Evolutionary conservation across 1,284 basidiomycete species (phyloP).

Genomic region (Moesziomyces sp.): DNA sequence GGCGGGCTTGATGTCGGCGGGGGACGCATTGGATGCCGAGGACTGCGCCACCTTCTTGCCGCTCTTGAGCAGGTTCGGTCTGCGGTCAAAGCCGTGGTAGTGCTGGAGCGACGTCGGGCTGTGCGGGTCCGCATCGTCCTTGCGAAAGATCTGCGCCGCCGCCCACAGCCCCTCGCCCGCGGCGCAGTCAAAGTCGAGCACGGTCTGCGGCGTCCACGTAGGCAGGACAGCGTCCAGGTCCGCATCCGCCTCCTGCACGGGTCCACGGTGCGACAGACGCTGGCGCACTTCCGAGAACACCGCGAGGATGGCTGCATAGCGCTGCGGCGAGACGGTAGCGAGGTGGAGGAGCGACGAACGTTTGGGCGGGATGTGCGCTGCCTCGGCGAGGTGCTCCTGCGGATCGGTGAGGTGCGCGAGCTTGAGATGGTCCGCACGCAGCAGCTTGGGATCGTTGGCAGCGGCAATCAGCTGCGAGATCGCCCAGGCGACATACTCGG

Average conservation of each 20-base stretch:
- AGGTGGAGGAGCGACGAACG: constrained; percentile 42
- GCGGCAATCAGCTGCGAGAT: constrained; percentile 42
- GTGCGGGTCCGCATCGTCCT: constrained; percentile 6
- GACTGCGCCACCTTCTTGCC: constrained; percentile 42
- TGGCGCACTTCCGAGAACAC: constrained; percentile 40
- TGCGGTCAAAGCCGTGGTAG: constrained; percentile 47
- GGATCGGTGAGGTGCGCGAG: constrained; percentile 38
- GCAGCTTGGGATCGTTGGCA: constrained; percentile 35
- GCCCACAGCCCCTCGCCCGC: constrained; percentile 64
- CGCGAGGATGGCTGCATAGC: constrained; percentile 48
- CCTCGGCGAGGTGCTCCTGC: constrained; percentile 31
- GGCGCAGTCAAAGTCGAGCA: constrained; percentile 56
- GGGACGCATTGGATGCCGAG: constrained; percentile 24
- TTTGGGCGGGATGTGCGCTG: constrained; percentile 39
- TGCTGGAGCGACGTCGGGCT: constrained; percentile 12
- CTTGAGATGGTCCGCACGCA: constrained; percentile 37
- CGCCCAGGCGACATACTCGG: constrained; percentile 45
- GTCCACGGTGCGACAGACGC: constrained; percentile 11
- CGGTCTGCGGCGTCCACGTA: constrained; percentile 46
- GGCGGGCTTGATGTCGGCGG: constrained; percentile 9
- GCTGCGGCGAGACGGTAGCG: constrained; percentile 36
- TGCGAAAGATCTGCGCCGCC: constrained; percentile 47
- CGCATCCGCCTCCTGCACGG: background rate
- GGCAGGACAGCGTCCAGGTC: constrained; percentile 9
- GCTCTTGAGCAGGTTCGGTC: constrained; percentile 40